These are phyloP conservation scores for Aechmea fasciata DNA, from an alignment of 176 grass and related monocot genomes.

Conservation along the genomic window DNA sequence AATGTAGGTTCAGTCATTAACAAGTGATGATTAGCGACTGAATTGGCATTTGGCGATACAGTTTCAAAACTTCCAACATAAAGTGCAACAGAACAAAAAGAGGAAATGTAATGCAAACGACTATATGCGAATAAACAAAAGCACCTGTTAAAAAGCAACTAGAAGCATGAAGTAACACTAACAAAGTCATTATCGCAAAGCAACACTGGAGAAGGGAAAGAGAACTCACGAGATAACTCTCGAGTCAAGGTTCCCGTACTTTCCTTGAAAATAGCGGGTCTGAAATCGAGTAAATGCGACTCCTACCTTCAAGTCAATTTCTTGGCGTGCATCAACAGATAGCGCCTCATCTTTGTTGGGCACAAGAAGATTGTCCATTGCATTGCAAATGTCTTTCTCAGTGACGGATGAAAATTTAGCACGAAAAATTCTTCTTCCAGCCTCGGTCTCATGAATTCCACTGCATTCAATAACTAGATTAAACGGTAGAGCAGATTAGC, in stretches of 20 bases:
- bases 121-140: not conserved
- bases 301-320: conserved; percentile 97
- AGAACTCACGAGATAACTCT: conserved; percentile 98
- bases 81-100: too few species aligned
- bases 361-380: conserved; percentile 73
- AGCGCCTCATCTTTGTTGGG: conserved; percentile 88
- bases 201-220: not conserved
- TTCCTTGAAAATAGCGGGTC: conserved; percentile 92
- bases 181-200: not conserved
- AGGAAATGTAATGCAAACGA: not conserved
- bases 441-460: conserved; percentile 69
- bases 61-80: too few species aligned
- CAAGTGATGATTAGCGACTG: too few species aligned
- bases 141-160: too few species aligned
- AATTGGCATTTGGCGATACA: too few species aligned
- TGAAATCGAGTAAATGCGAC: conserved; percentile 98
- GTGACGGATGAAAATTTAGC: conserved; percentile 92
- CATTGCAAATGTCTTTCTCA: conserved; percentile 68
- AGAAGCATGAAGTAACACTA: not conserved
- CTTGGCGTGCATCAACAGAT: conserved; percentile 86
- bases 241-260: conserved; percentile 97
- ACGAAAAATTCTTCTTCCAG: conserved; percentile 72
- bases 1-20: too few species aligned
- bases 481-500: not conserved
- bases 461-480: conserved; percentile 75